Conservation (phyloP, 176 grass and related monocot species). For the Phyllostachys edulis region DNA sequence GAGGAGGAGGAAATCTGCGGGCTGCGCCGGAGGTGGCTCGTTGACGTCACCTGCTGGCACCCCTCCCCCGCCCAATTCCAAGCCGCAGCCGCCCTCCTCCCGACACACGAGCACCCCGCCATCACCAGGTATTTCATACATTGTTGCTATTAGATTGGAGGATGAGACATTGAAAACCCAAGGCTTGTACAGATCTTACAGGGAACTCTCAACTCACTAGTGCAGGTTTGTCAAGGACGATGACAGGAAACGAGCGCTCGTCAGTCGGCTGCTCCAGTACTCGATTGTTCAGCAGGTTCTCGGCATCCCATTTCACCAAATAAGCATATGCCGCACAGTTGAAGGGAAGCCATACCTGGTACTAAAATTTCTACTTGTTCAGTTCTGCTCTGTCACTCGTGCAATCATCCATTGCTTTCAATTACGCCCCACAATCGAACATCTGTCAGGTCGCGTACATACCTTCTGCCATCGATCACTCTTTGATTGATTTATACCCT, state of each 20-base stretch:
- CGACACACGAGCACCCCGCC: conserved; percentile 38
- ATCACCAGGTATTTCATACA: conserved; percentile 37
- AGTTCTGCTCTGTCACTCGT: neutral
- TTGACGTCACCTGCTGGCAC: conserved; percentile 56
- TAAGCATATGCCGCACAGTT: conserved; percentile 44
- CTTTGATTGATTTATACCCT: neutral
- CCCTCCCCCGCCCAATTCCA: conserved; percentile 50
- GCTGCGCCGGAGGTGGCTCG: conserved; percentile 55
- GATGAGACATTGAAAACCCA: no score
- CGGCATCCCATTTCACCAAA: conserved; percentile 48
- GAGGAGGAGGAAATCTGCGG: neutral
- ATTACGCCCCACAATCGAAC: neutral
- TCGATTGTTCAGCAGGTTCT: conserved; percentile 54
- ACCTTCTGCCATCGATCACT: neutral
- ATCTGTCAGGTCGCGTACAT: neutral
- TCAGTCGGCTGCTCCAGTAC: conserved; percentile 77
- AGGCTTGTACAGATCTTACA: neutral
- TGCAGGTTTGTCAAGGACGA: conserved; percentile 66
- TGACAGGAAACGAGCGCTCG: conserved; percentile 74
- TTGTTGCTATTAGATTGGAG: no score
- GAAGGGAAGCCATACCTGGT: conserved; percentile 87
- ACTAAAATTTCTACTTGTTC: neutral
- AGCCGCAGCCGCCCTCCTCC: conserved; percentile 43
- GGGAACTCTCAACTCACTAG: neutral
- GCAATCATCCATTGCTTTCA: neutral